phyloP scores from a whole-genome alignment of 495 filamentous ascomycete genomes.

The Penicillium bialowiezense region DNA sequence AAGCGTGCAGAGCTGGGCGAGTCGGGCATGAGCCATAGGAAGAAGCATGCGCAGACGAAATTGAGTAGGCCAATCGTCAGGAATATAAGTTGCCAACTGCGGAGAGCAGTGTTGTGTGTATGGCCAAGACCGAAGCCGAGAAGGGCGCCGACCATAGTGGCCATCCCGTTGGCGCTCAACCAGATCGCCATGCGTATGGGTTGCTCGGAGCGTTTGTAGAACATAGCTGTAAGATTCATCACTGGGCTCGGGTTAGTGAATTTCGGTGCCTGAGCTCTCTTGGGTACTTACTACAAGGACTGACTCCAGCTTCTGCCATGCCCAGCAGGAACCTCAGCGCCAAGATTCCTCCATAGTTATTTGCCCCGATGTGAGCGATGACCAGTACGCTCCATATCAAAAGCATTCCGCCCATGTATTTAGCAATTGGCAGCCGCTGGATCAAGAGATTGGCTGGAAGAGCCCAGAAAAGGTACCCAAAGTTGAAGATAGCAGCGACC shows the following conservation, averaged over 20 bases:
- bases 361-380: constrained; percentile 54
- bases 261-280: background rate
- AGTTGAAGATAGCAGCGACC: constrained; percentile 51
- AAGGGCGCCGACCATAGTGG: constrained; percentile 52
- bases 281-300: constrained; percentile 35
- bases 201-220: constrained; percentile 67
- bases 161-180: constrained; percentile 60
- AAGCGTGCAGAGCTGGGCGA: constrained; percentile 40
- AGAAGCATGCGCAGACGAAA: constrained; percentile 39
- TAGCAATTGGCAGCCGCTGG: constrained; percentile 53
- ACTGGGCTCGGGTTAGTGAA: constrained; percentile 13
- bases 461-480: constrained; percentile 51
- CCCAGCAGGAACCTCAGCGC: constrained; percentile 61
- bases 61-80: constrained; percentile 51
- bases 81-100: constrained; percentile 57
- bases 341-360: constrained; percentile 55
- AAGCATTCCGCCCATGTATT: constrained; percentile 59
- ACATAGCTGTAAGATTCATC: constrained; percentile 61
- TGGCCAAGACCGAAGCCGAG: constrained; percentile 55
- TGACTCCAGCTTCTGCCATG: constrained; percentile 62
- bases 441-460: constrained; percentile 53
- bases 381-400: constrained; percentile 57
- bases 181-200: constrained; percentile 60
- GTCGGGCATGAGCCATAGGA: constrained; percentile 41
- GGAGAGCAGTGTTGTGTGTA: constrained; percentile 35